Conservation (phyloP, 495 filamentous ascomycete genomes). For the Trichocladium antarcticum region DNA sequence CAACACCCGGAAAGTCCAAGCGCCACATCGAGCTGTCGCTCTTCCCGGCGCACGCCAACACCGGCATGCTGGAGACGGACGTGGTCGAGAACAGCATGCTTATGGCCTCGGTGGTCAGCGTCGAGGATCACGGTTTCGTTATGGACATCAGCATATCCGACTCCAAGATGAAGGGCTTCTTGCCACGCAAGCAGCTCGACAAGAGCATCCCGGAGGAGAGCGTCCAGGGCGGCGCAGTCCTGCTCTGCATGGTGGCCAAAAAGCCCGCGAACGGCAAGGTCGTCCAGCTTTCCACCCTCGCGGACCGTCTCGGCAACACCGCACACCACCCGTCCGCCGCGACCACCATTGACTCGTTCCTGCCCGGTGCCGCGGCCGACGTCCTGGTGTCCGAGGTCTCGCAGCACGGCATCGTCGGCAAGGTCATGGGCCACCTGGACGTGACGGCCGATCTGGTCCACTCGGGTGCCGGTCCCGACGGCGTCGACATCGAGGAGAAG, state of each 20-base stretch:
- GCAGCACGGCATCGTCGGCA: slow-evolving; percentile 50
- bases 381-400: slow-evolving; percentile 68
- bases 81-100: slow-evolving; percentile 60
- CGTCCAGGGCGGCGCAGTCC: slow-evolving; percentile 54
- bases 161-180: slow-evolving; percentile 61
- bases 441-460: slow-evolving; percentile 84
- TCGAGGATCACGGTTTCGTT: slow-evolving; percentile 88
- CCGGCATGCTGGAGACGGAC: slow-evolving; percentile 55
- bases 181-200: slow-evolving; percentile 76
- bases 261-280: slow-evolving; percentile 67
- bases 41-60: slow-evolving; percentile 63
- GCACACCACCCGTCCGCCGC: slow-evolving; percentile 58
- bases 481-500: slow-evolving; percentile 56
- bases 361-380: slow-evolving; percentile 82
- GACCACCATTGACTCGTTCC: slow-evolving; percentile 76
- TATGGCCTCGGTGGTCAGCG: slow-evolving; percentile 78
- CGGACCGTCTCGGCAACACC: slow-evolving; percentile 57
- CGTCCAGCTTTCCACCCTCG: slow-evolving; percentile 72
- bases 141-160: slow-evolving; percentile 80
- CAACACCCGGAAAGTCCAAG: slow-evolving; percentile 50
- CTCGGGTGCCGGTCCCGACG: slow-evolving; percentile 55
- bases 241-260: slow-evolving; percentile 71
- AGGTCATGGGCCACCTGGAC: slow-evolving; percentile 85
- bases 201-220: slow-evolving; percentile 53
- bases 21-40: slow-evolving; percentile 76